Base-by-base conservation (phyloP, 169 alveolate genomes). In the Eimeria falciformis region DNA sequence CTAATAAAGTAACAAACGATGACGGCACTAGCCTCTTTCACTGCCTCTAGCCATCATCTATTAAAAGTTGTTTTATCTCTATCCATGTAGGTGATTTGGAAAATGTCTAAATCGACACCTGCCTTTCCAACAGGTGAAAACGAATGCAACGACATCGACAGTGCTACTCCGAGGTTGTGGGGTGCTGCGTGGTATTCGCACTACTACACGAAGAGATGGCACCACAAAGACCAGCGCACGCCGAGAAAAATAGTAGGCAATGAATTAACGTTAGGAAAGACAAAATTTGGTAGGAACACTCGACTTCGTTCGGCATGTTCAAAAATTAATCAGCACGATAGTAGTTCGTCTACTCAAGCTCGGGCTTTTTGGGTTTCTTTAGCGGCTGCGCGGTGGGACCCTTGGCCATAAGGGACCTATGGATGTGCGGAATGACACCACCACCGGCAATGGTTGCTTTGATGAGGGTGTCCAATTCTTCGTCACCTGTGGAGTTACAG, bases 391-490 rank as follows among this genome's bases (percentile, higher is more conserved):
- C 40, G 50, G 94, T 43, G 92, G 94, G 93, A 3, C 92, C 93
- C 18, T 85, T 92, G 18, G 85, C 68, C 95, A 92, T 84, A 27
- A 92, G 91, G 68, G 93, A 86, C 90, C 89, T 81, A 94, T 99
- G 99, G 71, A 99, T 98, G 95, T 99, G 99, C 65, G 99, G 99
- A 65, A 99, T 99, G 93, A 99, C 99, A 93, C 99, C 99, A 95
- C 99, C 99, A 62, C 99, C 99, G 37, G 99, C 99, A 93, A 99
- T 99, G 23, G 99, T 99, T 14, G 99, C 99, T 95, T 98, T 98
- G 94, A 98, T 98, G 90, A 98, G 97, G 46, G 99, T 97, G 94
- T 98, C 99, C 69, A 98, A 94, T 94, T 98, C 99, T 93, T 98
- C 99, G 95, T 98, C 99, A 79, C 99, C 99, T 96, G 98, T 95